Conservation (phyloP, 2,329 filamentous ascomycete species). For the Epichloe glyceriae region DNA sequence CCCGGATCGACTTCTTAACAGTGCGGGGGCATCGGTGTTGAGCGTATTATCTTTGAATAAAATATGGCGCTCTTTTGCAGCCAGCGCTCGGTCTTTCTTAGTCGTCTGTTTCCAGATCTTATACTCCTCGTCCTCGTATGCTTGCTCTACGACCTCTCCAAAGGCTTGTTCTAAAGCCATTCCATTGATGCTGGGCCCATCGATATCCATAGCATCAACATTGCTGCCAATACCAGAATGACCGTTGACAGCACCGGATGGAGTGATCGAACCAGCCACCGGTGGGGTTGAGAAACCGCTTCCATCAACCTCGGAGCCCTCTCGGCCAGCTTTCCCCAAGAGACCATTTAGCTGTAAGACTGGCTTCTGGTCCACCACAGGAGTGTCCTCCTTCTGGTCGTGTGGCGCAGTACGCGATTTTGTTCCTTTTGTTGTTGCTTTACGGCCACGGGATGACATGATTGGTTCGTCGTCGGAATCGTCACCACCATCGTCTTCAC, state of each 20-base stretch:
- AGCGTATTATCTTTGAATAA: constrained; percentile 78
- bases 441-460: constrained; percentile 90
- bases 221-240: constrained; percentile 57
- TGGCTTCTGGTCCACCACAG: constrained; percentile 63
- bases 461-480: constrained; percentile 97
- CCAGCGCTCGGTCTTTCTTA: constrained; percentile 81
- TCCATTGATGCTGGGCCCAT: constrained; percentile 58
- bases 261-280: constrained; percentile 61
- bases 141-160: constrained; percentile 56
- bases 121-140: constrained; percentile 84
- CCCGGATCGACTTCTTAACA: constrained; percentile 70
- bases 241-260: constrained; percentile 52
- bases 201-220: constrained; percentile 75
- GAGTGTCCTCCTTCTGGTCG: constrained; percentile 67
- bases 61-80: constrained; percentile 73
- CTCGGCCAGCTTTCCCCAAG: constrained; percentile 42
- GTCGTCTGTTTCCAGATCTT: constrained; percentile 99
- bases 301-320: constrained; percentile 73
- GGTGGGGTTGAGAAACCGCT: constrained; percentile 80
- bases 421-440: constrained; percentile 63
- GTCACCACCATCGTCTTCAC: constrained; percentile 68
- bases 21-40: constrained; percentile 75
- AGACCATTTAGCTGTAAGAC: constrained; percentile 53
- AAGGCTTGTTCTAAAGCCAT: constrained; percentile 51
- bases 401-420: constrained; percentile 62